These are phyloP conservation scores for Colletotrichum caudatum DNA, from an alignment of 2,329 filamentous ascomycete species.

Conservation along the genomic window DNA sequence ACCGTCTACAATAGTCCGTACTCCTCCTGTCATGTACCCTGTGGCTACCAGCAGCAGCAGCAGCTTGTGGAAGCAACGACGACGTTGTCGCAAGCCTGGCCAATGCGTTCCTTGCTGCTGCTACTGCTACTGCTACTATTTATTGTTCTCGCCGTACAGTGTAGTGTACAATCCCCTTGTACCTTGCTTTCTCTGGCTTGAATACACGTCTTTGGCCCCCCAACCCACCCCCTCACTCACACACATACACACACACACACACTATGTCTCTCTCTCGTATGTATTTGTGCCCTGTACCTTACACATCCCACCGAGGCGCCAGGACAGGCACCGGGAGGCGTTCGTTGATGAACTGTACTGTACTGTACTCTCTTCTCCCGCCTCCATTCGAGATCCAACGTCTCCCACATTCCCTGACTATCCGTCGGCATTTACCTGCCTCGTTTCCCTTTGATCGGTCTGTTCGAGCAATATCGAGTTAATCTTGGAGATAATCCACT, in stretches of 20 bases:
- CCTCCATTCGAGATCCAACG: constrained; percentile 8
- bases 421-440: background rate
- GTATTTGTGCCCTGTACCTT: background rate
- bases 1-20: background rate
- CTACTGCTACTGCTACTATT: no score
- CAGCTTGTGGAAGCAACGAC: constrained; percentile 9
- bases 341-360: background rate
- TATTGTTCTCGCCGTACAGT: background rate
- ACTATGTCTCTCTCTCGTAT: background rate
- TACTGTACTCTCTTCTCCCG: background rate
- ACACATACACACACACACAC: no score
- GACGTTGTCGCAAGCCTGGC: constrained; percentile 31
- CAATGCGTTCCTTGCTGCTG: constrained; percentile 20
- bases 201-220: background rate
- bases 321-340: background rate
- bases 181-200: constrained; percentile 16
- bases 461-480: constrained; percentile 16
- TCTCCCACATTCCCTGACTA: background rate
- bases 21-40: constrained; percentile 31
- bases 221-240: background rate
- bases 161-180: background rate
- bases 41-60: constrained; percentile 17
- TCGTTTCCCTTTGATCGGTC: background rate
- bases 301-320: background rate
- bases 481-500: constrained; percentile 29